Base-by-base conservation (phyloP, 768 basidiomycete genomes). In the Russula lepida region DNA sequence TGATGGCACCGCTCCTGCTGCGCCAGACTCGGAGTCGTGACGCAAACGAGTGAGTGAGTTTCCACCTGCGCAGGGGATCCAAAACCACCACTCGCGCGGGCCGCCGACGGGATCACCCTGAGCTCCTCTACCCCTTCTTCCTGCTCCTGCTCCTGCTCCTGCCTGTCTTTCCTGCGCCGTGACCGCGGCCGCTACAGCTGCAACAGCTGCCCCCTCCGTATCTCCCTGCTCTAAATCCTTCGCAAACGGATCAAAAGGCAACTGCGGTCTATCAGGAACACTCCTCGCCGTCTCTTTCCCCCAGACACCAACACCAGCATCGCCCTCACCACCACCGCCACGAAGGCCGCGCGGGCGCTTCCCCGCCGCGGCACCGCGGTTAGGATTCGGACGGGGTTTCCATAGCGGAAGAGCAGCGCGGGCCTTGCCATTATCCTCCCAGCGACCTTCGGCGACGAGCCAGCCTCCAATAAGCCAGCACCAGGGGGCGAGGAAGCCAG, bases 401-500 rank as follows among this genome's bases (percentile, higher is more conserved):
- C 64, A 50, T 52, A 66, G 56, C 73, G 74, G 60, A 72, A 77
- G 44, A 71, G 69, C 60, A 65, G 62, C 73, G 75, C 70, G 69
- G 74, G 76, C 75, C 74, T 68, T 70, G 72, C 57, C 69, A 71
- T 35, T 63, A 69, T 67, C 69, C 76, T 79, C 65, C 80, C 78
- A 77, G 74, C 79, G 58, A 11, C 59, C 66, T 32, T 66, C 66
- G 27, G 54, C 44, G 58, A 79, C 69, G 30, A 86, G 79, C 88
- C 88, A 89, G 4, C 88, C 88, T 0, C 87, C 88, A 15, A 89
- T 76, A 48, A 89, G 77, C 88, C 88, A 89, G 55, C 88, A 79
- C 71, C 85, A 81, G 0, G 88, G 88, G 49, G 79, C 84, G 50
- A 88, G 59, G 66, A 89, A 89, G 3, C 88, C 88, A 0, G 84